Percentiles rank a stretch among this genome's conserved stretches.
These are phyloP conservation scores for Lotus japonicus DNA, from an alignment of 306 rosid genomes.

Conservation along the genomic window DNA sequence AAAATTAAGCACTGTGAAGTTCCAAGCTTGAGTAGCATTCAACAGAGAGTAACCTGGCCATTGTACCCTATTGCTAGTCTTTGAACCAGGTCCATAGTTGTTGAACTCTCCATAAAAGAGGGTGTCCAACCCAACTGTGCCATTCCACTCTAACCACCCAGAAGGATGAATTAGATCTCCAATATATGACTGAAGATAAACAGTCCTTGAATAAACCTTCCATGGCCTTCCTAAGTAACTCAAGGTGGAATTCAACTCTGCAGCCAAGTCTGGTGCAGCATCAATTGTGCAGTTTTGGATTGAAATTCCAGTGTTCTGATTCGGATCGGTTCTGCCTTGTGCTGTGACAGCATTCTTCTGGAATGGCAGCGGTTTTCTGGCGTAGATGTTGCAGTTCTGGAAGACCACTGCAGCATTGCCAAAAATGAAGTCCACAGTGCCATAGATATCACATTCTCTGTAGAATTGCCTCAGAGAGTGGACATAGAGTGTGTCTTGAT, in stretches of 20 bases:
- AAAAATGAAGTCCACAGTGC: slow-evolving; percentile 74
- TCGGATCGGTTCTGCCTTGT: slow-evolving; percentile 63
- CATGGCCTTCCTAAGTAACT: slow-evolving; percentile 62
- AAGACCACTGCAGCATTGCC: slow-evolving; percentile 77
- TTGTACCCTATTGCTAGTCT: slow-evolving; percentile 43
- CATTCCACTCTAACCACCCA: slow-evolving; percentile 82
- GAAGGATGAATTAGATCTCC: slow-evolving; percentile 43
- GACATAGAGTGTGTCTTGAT: slow-evolving; percentile 77
- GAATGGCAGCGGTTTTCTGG: slow-evolving; percentile 41
- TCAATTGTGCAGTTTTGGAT: slow-evolving; percentile 69
- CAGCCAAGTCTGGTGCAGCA: slow-evolving; percentile 50
- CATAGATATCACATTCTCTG: slow-evolving; percentile 60
- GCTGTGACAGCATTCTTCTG: slow-evolving; percentile 63
- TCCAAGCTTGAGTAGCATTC: slow-evolving; percentile 56
- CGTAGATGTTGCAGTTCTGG: slow-evolving; percentile 54
- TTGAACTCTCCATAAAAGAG: slow-evolving; percentile 61
- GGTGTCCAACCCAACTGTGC: slow-evolving; percentile 56
- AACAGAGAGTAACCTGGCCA: slow-evolving; percentile 63
- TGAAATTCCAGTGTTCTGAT: slow-evolving; percentile 62
- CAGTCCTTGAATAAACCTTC: slow-evolving; percentile 70
- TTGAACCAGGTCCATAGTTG: slow-evolving; percentile 66
- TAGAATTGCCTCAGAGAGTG: slow-evolving; percentile 79
- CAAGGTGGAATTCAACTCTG: slow-evolving; percentile 9
- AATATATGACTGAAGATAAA: slow-evolving; percentile 63
- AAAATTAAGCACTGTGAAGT: slow-evolving; percentile 60